Base-by-base conservation (phyloP, 345 rosid species). In the Eutrema yunnanense region DNA sequence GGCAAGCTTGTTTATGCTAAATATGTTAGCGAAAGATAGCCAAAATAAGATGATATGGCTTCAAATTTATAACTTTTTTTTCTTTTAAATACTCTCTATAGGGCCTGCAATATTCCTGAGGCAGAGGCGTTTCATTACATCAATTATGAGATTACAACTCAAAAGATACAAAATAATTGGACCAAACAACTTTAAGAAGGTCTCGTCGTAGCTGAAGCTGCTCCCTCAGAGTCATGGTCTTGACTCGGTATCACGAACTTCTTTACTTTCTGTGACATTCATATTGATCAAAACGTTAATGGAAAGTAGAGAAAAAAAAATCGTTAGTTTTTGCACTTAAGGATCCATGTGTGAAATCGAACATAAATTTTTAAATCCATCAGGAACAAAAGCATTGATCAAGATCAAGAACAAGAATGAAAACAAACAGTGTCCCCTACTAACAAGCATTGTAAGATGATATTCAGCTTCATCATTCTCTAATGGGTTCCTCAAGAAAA, bases 211-310 rank as follows among this genome's bases (percentile, higher is more conserved):
- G 47, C 48, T 11, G 82, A 49, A 57, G 67, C 65, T 65, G 83
- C 79, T 43, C 79, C 84, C 56, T 34, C 73, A 13, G 44, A 43
- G 27, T 75, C 80, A 5, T 43, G 50, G 4, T 76, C 80, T 66
- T 80, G 82, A 29, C 84, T 73, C 41, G 82, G 87, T 61, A 89
- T 65, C 1, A 83, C 79, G 75, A 92, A 89, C 59, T 81, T 88
- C 80, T 82, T 85, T 78, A 89, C 94, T 73, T 88, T 86, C 94
- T 89, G 87, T 14, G 6, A 54, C 48, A 33, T 19, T 26, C 56
- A 55, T 67, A 41, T 22, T 22, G 51, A 0, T 32, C 62, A 7
- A 4, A 58, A 34, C n/a, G 48, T 71, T 50, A 32, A 6, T 8
- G n/a, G n/a, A n/a, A n/a, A n/a, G 42, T 8, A 19, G 27, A 70